Conservation (phyloP, 2,329 filamentous ascomycete genomes). For the Trichophyton verrucosum region DNA sequence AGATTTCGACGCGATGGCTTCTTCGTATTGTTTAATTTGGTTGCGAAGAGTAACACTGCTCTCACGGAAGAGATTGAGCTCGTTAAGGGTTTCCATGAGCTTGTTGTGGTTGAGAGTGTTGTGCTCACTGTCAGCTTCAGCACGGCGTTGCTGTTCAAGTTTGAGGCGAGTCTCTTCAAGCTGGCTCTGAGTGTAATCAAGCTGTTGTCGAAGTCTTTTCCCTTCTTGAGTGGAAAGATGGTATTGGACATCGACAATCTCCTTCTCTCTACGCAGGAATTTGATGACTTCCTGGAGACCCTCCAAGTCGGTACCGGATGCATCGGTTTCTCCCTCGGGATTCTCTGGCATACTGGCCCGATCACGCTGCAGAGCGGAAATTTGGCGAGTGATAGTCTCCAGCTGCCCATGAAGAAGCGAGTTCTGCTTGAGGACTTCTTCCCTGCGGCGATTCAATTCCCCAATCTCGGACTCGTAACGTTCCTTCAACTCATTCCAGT, state of each 20-base stretch:
- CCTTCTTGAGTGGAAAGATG: constrained; percentile 79
- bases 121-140: constrained; percentile 59
- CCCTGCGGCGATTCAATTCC: constrained; percentile 65
- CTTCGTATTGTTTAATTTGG: constrained; percentile 67
- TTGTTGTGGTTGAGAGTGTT: constrained; percentile 72
- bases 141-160: constrained; percentile 74
- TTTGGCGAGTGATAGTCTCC: constrained; percentile 68
- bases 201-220: constrained; percentile 78
- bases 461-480: constrained; percentile 72
- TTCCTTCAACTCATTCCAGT: constrained; percentile 72
- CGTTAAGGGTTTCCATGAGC: constrained; percentile 85
- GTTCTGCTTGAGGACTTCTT: constrained; percentile 81
- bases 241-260: constrained; percentile 93
- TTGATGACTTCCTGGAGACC: constrained; percentile 81
- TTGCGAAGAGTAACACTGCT: constrained; percentile 84
- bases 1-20: constrained; percentile 61
- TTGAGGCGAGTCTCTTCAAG: constrained; percentile 82
- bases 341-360: constrained; percentile 47
- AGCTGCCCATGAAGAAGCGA: constrained; percentile 80
- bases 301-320: constrained; percentile 48
- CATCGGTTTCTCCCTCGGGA: constrained; percentile 33
- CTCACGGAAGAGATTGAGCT: constrained; percentile 90
- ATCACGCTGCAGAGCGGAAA: constrained; percentile 65
- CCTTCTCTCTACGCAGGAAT: constrained; percentile 88
- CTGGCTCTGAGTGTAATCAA: constrained; percentile 74